Conservation (phyloP, 495 filamentous ascomycete genomes). For the Xylaria palmicola region DNA sequence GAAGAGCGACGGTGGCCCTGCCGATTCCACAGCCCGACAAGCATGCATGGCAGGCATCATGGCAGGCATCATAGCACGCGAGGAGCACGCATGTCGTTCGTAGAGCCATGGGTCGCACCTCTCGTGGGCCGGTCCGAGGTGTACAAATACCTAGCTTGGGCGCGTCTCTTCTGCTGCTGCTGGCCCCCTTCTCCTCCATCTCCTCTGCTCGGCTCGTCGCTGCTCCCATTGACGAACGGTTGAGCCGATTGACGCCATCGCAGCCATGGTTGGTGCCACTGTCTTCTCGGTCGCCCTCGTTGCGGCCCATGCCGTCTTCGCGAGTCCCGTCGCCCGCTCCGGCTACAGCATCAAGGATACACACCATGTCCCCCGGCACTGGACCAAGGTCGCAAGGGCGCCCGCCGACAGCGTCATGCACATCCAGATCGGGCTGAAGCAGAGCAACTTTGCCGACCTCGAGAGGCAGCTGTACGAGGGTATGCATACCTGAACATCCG, state of each 20-base stretch:
- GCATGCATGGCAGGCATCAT: background rate
- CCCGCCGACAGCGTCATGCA: slow-evolving; percentile 40
- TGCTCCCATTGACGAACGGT: background rate
- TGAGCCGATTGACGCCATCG: background rate
- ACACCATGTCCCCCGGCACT: slow-evolving; percentile 48
- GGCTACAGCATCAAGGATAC: slow-evolving; percentile 54
- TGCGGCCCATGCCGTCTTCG: slow-evolving; percentile 27
- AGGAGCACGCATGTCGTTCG: background rate
- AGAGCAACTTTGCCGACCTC: slow-evolving; percentile 48
- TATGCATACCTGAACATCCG: slow-evolving; percentile 14
- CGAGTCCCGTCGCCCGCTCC: slow-evolving; percentile 34
- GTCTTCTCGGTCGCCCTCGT: slow-evolving; percentile 26
- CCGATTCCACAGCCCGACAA: background rate
- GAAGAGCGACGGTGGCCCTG: background rate
- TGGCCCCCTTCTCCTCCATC: background rate
- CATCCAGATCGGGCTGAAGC: slow-evolving; percentile 36
- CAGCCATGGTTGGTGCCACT: slow-evolving; percentile 30
- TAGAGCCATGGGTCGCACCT: background rate
- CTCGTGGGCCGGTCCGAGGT: background rate
- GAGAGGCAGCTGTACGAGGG: slow-evolving; percentile 51
- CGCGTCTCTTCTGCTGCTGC: background rate
- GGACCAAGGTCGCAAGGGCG: slow-evolving; percentile 47
- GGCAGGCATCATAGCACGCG: slow-evolving; percentile 11
- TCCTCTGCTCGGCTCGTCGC: background rate
- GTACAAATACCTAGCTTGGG: slow-evolving; percentile 9